Conservation (phyloP, 2,329 filamentous ascomycete species). For the Myrmaecium sp. region DNA sequence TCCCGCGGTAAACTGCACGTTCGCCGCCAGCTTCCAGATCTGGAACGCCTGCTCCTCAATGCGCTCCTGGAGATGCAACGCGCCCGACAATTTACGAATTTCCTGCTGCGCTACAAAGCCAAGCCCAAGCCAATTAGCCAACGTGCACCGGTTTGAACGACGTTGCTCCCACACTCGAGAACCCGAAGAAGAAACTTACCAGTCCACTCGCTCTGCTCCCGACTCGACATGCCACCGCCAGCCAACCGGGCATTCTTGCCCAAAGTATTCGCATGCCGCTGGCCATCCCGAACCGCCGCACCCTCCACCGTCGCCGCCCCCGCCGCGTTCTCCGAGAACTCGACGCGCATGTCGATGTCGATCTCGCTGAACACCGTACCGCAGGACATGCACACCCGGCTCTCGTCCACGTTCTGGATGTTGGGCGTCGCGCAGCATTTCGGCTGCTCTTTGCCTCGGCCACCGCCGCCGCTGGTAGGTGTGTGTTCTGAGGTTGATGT, state of each 20-base stretch:
- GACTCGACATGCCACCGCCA: slow-evolving; percentile 33
- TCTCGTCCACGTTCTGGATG: slow-evolving; percentile 14
- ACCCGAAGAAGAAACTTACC: slow-evolving; percentile 14
- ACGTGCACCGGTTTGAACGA: background rate
- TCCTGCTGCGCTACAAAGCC: slow-evolving; percentile 28
- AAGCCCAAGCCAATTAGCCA: no score
- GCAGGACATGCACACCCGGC: slow-evolving; percentile 59
- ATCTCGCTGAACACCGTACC: slow-evolving; percentile 70
- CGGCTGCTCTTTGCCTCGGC: no score
- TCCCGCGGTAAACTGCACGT: slow-evolving; percentile 45
- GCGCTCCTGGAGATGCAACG: slow-evolving; percentile 19
- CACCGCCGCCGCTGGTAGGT: no score
- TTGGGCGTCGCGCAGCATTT: slow-evolving; percentile 14
- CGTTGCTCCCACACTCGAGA: no score
- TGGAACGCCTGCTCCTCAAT: slow-evolving; percentile 22
- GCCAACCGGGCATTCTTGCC: slow-evolving; percentile 23
- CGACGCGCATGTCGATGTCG: slow-evolving; percentile 83
- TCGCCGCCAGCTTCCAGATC: slow-evolving; percentile 33
- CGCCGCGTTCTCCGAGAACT: slow-evolving; percentile 72
- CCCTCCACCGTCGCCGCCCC: slow-evolving; percentile 86
- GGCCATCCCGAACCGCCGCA: slow-evolving; percentile 70
- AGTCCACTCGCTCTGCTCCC: slow-evolving; percentile 47
- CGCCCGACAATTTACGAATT: slow-evolving; percentile 21
- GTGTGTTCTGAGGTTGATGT: no score
- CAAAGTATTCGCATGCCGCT: slow-evolving; percentile 55